phyloP scores from a whole-genome alignment of 1,284 basidiomycete genomes.

The Tilletia caries region DNA sequence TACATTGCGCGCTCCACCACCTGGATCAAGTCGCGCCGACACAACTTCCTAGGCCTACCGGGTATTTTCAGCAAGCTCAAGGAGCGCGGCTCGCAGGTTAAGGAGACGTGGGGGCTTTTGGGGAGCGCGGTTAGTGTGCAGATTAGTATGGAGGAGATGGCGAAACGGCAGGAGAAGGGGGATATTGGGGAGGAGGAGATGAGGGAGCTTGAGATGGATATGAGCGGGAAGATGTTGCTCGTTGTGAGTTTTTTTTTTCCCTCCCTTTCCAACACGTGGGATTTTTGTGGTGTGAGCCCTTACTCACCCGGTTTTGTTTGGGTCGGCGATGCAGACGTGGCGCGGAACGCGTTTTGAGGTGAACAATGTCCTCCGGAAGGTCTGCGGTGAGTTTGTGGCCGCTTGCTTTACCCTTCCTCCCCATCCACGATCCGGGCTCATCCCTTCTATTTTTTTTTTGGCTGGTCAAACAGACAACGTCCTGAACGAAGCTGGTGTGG shows the following conservation, averaged over 20 bases:
- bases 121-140: conserved; percentile 62
- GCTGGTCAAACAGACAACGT: conserved; percentile 51
- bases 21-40: conserved; percentile 68
- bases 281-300: neutral
- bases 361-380: conserved; percentile 31
- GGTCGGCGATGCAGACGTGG: conserved; percentile 17
- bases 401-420: no score
- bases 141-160: conserved; percentile 74
- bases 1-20: conserved; percentile 91
- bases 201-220: conserved; percentile 82
- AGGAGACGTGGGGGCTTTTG: conserved; percentile 54
- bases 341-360: conserved; percentile 38
- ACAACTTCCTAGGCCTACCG: conserved; percentile 76
- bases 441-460: conserved; percentile 22
- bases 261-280: neutral
- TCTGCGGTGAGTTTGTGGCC: neutral
- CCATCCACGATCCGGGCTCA: neutral
- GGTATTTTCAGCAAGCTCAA: conserved; percentile 92
- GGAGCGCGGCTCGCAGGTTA: conserved; percentile 77
- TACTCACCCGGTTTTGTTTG: neutral
- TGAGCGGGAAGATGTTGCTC: conserved; percentile 72
- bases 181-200: conserved; percentile 70
- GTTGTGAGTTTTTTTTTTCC: conserved; percentile 6
- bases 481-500: conserved; percentile 50
- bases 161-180: conserved; percentile 80